Evolutionary conservation across 2,329 filamentous ascomycete genomes (phyloP).

Genomic region (Beauveria australis): DNA sequence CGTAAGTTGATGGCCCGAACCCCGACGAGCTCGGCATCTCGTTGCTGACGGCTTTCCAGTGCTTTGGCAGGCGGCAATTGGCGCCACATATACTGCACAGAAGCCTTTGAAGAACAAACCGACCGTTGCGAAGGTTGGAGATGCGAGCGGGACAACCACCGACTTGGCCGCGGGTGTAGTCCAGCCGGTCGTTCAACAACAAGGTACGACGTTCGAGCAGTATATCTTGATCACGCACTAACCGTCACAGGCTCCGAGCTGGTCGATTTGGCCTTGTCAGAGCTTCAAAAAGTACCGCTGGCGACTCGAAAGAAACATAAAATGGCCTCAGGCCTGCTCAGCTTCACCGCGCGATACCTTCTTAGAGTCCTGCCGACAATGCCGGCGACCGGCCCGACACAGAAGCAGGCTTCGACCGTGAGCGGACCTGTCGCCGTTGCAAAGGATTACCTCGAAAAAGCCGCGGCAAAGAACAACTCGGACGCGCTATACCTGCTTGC

Average conservation of each 20-base stretch:
- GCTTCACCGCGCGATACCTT: conserved; percentile 34
- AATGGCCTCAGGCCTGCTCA: conserved; percentile 36
- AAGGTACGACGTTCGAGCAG: conserved; percentile 26
- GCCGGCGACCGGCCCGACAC: conserved; percentile 37
- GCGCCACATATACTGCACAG: conserved; percentile 31
- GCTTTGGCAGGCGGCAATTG: conserved; percentile 37
- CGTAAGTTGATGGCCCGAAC: conserved; percentile 27
- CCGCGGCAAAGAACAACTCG: conserved; percentile 51
- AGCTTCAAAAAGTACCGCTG: conserved; percentile 42
- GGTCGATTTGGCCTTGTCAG: conserved; percentile 42
- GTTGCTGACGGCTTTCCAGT: conserved; percentile 28
- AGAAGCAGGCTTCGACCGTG: conserved; percentile 24
- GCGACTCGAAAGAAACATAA: conserved; percentile 35
- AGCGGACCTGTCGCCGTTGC: conserved; percentile 41
- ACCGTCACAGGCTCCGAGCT: conserved; percentile 39
- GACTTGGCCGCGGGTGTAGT: conserved; percentile 23
- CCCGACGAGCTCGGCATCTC: neutral
- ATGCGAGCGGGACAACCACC: conserved; percentile 23
- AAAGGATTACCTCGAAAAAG: conserved; percentile 43
- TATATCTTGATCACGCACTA: conserved; percentile 13
- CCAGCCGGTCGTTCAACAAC: conserved; percentile 24
- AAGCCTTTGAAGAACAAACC: conserved; percentile 26
- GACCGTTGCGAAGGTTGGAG: conserved; percentile 21
- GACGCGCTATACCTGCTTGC: conserved; percentile 86
- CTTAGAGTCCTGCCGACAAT: conserved; percentile 42